Evolutionary conservation across 257 asterid genomes (phyloP).

Genomic region (Rubia yunnanensis): DNA sequence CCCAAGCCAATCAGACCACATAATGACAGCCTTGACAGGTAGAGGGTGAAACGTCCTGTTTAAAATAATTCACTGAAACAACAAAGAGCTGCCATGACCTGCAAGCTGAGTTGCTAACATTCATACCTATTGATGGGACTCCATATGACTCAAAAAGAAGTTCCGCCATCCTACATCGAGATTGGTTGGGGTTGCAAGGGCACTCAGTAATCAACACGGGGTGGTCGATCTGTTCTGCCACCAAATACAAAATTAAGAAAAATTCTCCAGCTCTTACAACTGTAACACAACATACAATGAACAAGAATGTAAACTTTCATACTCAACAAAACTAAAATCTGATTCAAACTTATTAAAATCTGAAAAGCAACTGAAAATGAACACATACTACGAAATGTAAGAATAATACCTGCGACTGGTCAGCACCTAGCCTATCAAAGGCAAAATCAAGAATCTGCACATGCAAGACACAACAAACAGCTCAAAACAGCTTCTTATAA

Average conservation of each 20-base stretch:
- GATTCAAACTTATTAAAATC: not conserved
- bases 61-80: not conserved
- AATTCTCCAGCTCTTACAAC: not conserved
- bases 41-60: not conserved
- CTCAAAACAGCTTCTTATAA: constrained; percentile 13
- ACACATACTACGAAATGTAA: constrained; percentile 11
- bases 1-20: not conserved
- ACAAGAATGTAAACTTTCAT: not conserved
- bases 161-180: constrained; percentile 97
- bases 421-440: constrained; percentile 95
- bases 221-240: constrained; percentile 78
- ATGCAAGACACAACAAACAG: constrained; percentile 23
- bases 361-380: not conserved
- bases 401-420: constrained; percentile 71
- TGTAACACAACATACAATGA: not conserved
- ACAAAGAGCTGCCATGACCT: constrained; percentile 7
- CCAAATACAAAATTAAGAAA: constrained; percentile 11
- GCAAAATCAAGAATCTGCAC: constrained; percentile 90
- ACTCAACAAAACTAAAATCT: not conserved
- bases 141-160: constrained; percentile 96
- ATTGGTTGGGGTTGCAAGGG: constrained; percentile 88
- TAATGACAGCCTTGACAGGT: constrained; percentile 4
- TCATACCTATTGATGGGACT: constrained; percentile 84
- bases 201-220: constrained; percentile 96
- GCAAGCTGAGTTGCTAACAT: not conserved